Conservation (phyloP, 805 yeast genomes). For the Wickerhamomyces bovis region DNA sequence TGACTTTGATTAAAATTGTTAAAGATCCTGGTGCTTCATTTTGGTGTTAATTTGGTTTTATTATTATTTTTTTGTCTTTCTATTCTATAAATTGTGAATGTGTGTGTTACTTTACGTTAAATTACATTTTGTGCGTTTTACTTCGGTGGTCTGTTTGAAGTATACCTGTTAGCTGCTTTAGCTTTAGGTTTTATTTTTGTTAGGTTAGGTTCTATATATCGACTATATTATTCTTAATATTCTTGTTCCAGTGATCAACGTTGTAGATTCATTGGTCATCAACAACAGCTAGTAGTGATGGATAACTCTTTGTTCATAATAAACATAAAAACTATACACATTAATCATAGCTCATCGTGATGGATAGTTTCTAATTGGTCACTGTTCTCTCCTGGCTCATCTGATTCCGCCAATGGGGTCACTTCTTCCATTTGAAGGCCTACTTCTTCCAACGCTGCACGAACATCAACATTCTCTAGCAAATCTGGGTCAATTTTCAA, state of each 20-base stretch:
- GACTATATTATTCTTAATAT: neutral
- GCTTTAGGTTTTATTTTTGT: neutral
- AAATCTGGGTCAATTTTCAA: neutral
- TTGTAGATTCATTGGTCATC: too few relatives aligned
- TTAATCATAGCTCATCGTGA: neutral
- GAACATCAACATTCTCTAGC: neutral
- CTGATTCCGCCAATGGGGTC: neutral
- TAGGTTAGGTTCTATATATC: too few relatives aligned
- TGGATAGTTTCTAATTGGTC: neutral
- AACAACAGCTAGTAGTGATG: too few relatives aligned
- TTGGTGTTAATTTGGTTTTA: neutral
- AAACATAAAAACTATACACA: too few relatives aligned
- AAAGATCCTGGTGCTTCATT: neutral
- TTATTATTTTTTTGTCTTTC: neutral
- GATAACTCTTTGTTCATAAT: too few relatives aligned
- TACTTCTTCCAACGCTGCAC: neutral
- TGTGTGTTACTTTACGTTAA: neutral
- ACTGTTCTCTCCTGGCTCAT: too few relatives aligned
- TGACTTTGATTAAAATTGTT: slow-evolving; percentile 6
- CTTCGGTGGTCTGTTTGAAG: neutral
- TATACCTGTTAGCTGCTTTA: neutral
- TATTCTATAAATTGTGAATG: neutral
- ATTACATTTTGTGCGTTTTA: neutral
- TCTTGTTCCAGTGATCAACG: neutral
- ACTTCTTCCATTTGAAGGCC: neutral